Evolutionary conservation across 192 early-diverging fungal species (phyloP).

Genomic region (Gryganskiella cystojenkinii): DNA sequence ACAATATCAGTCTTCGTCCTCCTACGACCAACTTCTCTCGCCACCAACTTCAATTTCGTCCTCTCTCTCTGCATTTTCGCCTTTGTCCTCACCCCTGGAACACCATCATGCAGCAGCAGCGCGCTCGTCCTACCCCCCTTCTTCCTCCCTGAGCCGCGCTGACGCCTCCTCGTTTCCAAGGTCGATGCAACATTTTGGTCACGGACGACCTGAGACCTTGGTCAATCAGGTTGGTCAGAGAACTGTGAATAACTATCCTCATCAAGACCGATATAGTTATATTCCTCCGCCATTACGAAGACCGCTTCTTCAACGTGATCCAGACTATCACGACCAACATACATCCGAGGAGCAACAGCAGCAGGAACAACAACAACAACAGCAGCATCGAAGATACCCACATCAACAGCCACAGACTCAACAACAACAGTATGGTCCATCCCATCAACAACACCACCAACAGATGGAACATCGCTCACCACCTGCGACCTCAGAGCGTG

Average conservation of each 20-base stretch:
- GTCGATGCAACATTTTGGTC: too few relatives aligned
- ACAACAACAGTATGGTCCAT: neutral
- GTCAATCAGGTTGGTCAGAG: too few relatives aligned
- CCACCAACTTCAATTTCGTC: neutral
- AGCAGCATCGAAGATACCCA: too few relatives aligned
- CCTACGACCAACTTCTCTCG: neutral
- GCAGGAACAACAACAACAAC: slow-evolving; percentile 5
- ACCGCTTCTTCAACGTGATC: neutral
- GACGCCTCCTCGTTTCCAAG: neutral
- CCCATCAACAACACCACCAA: neutral
- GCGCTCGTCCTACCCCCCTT: slow-evolving; percentile 7
- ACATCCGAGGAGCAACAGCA: neutral
- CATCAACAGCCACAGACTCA: slow-evolving; percentile 14
- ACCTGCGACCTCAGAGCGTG: neutral
- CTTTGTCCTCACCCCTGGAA: neutral
- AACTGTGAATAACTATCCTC: neutral
- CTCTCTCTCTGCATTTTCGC: neutral
- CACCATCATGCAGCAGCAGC: too few relatives aligned
- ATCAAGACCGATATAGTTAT: neutral
- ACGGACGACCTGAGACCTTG: too few relatives aligned
- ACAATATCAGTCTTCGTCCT: neutral
- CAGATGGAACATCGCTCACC: neutral
- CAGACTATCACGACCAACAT: neutral
- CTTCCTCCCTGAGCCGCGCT: too few relatives aligned
- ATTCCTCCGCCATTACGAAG: neutral